Evolutionary conservation across 2,329 filamentous ascomycete genomes (phyloP).

Genomic region (Sporothrix euskadiensis): DNA sequence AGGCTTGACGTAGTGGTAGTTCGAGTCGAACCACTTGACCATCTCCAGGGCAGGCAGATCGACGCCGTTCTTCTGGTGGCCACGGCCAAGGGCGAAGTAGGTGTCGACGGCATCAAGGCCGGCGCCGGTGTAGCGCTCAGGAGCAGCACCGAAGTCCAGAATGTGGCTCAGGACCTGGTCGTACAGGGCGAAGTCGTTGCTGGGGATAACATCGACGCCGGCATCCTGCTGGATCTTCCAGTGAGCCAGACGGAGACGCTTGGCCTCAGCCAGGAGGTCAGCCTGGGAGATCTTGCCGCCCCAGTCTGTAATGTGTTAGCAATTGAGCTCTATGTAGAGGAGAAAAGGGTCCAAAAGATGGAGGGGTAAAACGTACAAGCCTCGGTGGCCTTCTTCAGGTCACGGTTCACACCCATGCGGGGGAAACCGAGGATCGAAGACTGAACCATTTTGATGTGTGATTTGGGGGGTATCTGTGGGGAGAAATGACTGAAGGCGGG

Average conservation of each 20-base stretch:
- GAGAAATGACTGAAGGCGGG: conserved; percentile 16
- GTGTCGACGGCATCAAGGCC: conserved; percentile 86
- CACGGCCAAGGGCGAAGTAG: conserved; percentile 99
- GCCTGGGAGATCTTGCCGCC: conserved; percentile 88
- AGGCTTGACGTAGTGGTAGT: conserved; percentile 99
- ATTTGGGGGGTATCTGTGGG: conserved; percentile 23
- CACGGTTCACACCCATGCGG: conserved; percentile 96
- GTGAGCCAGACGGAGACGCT: conserved; percentile 93
- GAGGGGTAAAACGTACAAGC: conserved; percentile 63
- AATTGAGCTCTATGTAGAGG: conserved; percentile 7
- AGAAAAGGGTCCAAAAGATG: neutral
- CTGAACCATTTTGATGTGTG: conserved; percentile 58
- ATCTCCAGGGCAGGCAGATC: conserved; percentile 96
- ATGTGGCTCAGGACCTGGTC: conserved; percentile 98
- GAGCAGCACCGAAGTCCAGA: conserved; percentile 91
- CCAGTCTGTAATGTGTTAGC: conserved; percentile 59
- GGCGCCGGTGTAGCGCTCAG: conserved; percentile 90
- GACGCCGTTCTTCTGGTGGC: conserved; percentile 90
- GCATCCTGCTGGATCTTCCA: conserved; percentile 99
- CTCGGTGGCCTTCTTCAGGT: conserved; percentile 99
- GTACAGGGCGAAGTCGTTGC: conserved; percentile 99
- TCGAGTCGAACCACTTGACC: conserved; percentile 99
- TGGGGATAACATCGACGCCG: conserved; percentile 95
- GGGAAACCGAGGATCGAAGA: conserved; percentile 93
- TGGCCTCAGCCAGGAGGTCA: conserved; percentile 90